These are phyloP conservation scores for Isatis lusitanica DNA, from an alignment of 441 rosid genomes.

Conservation along the genomic window DNA sequence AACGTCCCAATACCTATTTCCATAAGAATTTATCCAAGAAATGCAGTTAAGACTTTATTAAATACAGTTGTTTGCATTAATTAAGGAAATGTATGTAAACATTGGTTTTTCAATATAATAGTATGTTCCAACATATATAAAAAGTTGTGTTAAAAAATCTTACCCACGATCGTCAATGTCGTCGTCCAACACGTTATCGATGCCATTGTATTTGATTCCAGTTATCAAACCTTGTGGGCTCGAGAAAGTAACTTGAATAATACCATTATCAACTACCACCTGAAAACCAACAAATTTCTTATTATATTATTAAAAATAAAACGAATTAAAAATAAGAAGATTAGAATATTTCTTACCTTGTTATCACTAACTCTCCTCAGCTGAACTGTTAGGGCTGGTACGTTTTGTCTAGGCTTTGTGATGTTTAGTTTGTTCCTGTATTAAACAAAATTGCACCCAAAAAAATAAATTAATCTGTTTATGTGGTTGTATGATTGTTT, in stretches of 20 bases:
- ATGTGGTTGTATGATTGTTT: neutral
- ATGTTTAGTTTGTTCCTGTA: slow-evolving; percentile 31
- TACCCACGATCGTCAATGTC: slow-evolving; percentile 49
- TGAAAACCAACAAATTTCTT: slow-evolving; percentile 23
- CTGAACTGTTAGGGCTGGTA: slow-evolving; percentile 22
- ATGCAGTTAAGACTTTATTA: neutral
- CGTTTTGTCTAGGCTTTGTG: slow-evolving; percentile 34
- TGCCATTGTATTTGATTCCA: slow-evolving; percentile 60
- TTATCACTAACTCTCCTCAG: slow-evolving; percentile 28
- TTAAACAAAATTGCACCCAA: neutral
- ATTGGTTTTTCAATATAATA: neutral
- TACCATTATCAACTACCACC: slow-evolving; percentile 64
- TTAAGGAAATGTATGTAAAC: neutral
- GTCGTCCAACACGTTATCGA: slow-evolving; percentile 77
- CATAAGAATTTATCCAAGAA: slow-evolving; percentile 4
- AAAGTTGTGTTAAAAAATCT: neutral
- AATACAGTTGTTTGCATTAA: neutral
- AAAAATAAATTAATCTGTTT: neutral
- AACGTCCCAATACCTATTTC: slow-evolving; percentile 41
- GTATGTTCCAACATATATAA: neutral
- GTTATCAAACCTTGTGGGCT: slow-evolving; percentile 49
- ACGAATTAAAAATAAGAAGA: neutral
- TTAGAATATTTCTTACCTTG: slow-evolving; percentile 17
- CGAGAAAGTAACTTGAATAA: slow-evolving; percentile 56
- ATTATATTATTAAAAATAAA: neutral